Conservation (phyloP, 2,329 filamentous ascomycete genomes). For the Helminthosporium solani region DNA sequence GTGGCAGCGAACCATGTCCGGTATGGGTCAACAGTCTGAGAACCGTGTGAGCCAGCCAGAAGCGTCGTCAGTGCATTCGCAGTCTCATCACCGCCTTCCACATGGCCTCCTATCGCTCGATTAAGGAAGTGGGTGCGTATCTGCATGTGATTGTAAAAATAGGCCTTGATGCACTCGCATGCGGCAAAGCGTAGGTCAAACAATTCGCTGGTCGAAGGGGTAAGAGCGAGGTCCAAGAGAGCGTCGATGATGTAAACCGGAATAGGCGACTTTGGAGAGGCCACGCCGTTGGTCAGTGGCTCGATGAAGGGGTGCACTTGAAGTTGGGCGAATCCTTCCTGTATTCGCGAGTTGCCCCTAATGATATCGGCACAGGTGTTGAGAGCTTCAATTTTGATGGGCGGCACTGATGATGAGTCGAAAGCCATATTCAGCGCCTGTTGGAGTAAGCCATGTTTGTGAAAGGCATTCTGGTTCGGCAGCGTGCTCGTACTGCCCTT, state of each 20-base stretch:
- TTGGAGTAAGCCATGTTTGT: slow-evolving; percentile 76
- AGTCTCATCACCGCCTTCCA: slow-evolving; percentile 73
- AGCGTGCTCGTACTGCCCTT: slow-evolving; percentile 76
- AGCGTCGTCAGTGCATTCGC: slow-evolving; percentile 87
- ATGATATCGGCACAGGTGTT: slow-evolving; percentile 87
- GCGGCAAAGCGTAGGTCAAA: slow-evolving; percentile 83
- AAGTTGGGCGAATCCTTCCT: slow-evolving; percentile 86
- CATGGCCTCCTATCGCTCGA: slow-evolving; percentile 85
- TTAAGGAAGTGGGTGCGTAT: slow-evolving; percentile 84
- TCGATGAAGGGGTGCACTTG: slow-evolving; percentile 67
- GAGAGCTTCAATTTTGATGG: slow-evolving; percentile 84
- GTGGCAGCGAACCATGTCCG: slow-evolving; percentile 86
- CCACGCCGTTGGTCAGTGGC: slow-evolving; percentile 42
- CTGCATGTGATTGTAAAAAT: slow-evolving; percentile 77
- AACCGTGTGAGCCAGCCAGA: slow-evolving; percentile 63
- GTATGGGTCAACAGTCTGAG: slow-evolving; percentile 75
- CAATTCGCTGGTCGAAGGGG: slow-evolving; percentile 63
- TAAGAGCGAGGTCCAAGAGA: slow-evolving; percentile 77
- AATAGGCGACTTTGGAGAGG: slow-evolving; percentile 53
- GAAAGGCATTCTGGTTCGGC: slow-evolving; percentile 83
- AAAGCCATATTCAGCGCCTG: slow-evolving; percentile 83
- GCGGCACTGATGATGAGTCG: slow-evolving; percentile 66
- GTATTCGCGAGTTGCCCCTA: slow-evolving; percentile 72
- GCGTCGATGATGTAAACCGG: slow-evolving; percentile 91
- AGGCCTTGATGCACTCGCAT: slow-evolving; percentile 89